Base-by-base conservation (phyloP, 2,329 filamentous ascomycete genomes). In the Shiraia bambusicola region DNA sequence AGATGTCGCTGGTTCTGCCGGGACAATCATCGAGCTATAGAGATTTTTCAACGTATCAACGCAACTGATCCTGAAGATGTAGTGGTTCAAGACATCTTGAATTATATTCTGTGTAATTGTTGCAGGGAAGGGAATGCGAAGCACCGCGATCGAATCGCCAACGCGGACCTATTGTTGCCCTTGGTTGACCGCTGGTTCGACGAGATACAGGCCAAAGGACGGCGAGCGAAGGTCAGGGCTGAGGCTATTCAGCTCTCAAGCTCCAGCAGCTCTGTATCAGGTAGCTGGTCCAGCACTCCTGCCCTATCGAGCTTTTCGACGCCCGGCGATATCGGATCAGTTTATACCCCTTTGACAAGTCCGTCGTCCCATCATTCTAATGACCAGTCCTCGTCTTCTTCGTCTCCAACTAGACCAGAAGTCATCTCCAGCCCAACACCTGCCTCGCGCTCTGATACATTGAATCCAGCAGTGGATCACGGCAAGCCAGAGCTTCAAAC, bases 91-190 rank as follows among this genome's bases (percentile, higher is more conserved):
- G 37, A 40, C 32, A 34, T 45, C 26, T 36, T 40, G 22, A 31
- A 40, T 32, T 45, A 45, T 28, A 24, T 40, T 16, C 15, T 13
- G 16, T 44, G 27, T 27, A 45, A 40, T 28, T 45, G 42, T 22
- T 45, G 42, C 32, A 33, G 11, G 14, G 22, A 32, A n/a, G 28
- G 14, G 11, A 26, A 29, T 12, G 38, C 34, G 13, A 17, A 38
- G 28, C 43, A 47, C 34, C 31, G 28, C 26, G 38, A 47, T 24
- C 14, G 15, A 6, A 47, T 47, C 19, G 15, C 26, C 16, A 24
- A 42, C 16, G 28, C 17, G 24, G 28, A 16, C 7, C 38, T 47
- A 15, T 29, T 47, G 43, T n/a, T 38, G 25, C 43, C 43, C 16
- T 26, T 47, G 33, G 39, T 28, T 22, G 15, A 47, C 6, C 38